Conservation (phyloP, 129 eudicot species). For the Arctium lappa region DNA sequence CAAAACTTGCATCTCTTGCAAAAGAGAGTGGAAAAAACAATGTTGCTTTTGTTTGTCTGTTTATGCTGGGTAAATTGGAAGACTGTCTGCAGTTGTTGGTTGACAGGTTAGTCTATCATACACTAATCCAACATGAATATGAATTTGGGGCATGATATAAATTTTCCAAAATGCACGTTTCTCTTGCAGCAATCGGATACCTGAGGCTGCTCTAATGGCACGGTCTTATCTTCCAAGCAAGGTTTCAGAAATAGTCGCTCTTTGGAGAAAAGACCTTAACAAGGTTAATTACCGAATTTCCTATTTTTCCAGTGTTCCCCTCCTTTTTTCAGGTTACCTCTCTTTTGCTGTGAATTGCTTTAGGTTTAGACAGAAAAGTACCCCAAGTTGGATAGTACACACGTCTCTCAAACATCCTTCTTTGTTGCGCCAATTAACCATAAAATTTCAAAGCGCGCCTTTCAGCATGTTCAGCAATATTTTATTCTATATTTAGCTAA, state of each 20-base stretch:
- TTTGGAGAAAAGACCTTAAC: constrained; percentile 87
- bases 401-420: neutral
- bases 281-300: constrained; percentile 45
- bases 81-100: constrained; percentile 86
- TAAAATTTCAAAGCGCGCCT: neutral
- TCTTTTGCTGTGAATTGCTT: constrained; percentile 4
- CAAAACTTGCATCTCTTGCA: constrained; percentile 66
- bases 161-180: neutral
- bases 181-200: constrained; percentile 74
- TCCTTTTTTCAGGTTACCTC: neutral
- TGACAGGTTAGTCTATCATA: constrained; percentile 47
- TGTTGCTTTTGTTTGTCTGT: constrained; percentile 84
- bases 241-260: constrained; percentile 82
- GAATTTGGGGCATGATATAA: neutral
- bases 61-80: constrained; percentile 85
- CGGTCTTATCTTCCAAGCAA: constrained; percentile 91
- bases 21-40: constrained; percentile 87
- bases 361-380: neutral
- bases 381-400: neutral
- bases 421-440: neutral
- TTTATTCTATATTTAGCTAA: neutral
- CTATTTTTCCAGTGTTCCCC: neutral
- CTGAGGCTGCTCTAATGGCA: constrained; percentile 94
- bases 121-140: neutral
- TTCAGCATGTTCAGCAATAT: neutral